These are phyloP conservation scores for Pichia sp. DNA, from an alignment of 1,139 yeast genomes.

Conservation along the genomic window DNA sequence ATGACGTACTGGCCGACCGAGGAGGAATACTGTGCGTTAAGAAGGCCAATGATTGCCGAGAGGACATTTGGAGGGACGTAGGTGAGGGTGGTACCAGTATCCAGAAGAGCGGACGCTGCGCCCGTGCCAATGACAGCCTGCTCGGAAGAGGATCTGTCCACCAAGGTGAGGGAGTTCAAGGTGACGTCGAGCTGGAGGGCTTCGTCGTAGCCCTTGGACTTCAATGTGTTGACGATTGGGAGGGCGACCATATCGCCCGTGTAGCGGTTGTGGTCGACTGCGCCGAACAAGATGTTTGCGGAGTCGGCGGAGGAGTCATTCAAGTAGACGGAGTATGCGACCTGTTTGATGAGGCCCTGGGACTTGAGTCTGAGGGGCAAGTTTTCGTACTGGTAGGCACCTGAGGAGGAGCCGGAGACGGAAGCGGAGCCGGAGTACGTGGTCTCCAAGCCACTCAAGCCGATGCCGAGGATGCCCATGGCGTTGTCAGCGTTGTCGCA, in stretches of 20 bases:
- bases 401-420: conserved; percentile 20
- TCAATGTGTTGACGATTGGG: conserved; percentile 40
- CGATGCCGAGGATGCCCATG: conserved; percentile 60
- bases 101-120: conserved; percentile 48
- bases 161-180: conserved; percentile 30
- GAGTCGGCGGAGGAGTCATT: conserved; percentile 35
- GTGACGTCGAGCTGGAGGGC: conserved; percentile 45
- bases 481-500: conserved; percentile 49
- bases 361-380: conserved; percentile 52
- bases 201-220: conserved; percentile 26
- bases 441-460: conserved; percentile 49
- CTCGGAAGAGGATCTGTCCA: conserved; percentile 2
- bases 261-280: conserved; percentile 51
- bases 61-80: conserved; percentile 45
- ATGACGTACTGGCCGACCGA: conserved; percentile 35
- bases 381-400: conserved; percentile 42
- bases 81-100: conserved; percentile 65
- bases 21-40: conserved; percentile 38
- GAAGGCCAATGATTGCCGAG: conserved; percentile 34
- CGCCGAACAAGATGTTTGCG: conserved; percentile 55
- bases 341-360: conserved; percentile 48
- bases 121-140: conserved; percentile 35
- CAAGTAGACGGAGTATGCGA: conserved; percentile 52
- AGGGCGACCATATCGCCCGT: conserved; percentile 43
- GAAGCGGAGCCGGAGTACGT: conserved; percentile 25